Base-by-base conservation (phyloP, 495 filamentous ascomycete genomes). In the Oleoguttula mirabilis region DNA sequence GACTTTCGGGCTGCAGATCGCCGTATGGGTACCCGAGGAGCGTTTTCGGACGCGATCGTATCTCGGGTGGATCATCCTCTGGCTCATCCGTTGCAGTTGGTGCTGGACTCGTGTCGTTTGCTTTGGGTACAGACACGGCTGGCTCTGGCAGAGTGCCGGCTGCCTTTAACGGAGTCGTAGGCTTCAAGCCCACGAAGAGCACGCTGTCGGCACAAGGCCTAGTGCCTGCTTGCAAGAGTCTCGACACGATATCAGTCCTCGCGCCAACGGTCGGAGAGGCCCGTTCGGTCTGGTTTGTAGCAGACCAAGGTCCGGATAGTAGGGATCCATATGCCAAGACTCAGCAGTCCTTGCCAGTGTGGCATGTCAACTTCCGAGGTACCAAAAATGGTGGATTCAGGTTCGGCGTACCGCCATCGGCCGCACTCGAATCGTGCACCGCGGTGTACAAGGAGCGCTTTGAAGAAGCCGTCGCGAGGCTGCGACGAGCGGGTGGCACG, bases 151-250 rank as follows among this genome's bases (percentile, higher is more conserved):
- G 77, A 21, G 67, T 80, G 0, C 77, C 77, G 1, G 69, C 77
- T 1, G 67, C 65, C 0, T 74, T 77, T 58, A 80, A 79, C 55
- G 73, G 73, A 21, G 60, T 82, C 23, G 66, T 77, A n/a, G 77
- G 77, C 12, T 76, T 73, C 57, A 82, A 82, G 48, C 77, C 77
- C 2, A 82, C 77, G 2, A 71, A 74, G 40, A 76, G 77, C 10
- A 71, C 73, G 2, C 59, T 82, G 30, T 74, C 72, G 2, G 67
- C 70, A 16, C 51, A 58, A 3, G 77, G 77, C 3, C 67, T 79
- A 2, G 64, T 67, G 11, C 77, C 77, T 11, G 77, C 77, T 20
- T 80, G 72, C 48, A 59, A 67, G n/a, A 73, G 66, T 2, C 64
- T 78, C 11, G 77, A 81, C 57, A 77, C 71, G 42, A 68, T 79